These are phyloP conservation scores for Mallotus repandus DNA, from an alignment of 441 rosid genomes.

Conservation along the genomic window DNA sequence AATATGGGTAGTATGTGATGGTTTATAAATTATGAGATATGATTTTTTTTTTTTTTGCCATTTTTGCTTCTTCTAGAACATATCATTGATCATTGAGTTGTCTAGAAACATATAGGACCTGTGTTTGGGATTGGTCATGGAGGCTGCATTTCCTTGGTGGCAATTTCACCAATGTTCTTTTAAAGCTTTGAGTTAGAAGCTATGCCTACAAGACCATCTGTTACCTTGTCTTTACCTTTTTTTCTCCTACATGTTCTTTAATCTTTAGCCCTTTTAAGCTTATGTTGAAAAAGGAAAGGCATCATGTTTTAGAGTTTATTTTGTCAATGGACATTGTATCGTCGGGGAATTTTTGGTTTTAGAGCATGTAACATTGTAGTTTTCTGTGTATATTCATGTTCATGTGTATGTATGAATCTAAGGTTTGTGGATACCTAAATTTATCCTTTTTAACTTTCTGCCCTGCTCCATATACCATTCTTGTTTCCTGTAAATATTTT, in stretches of 20 bases:
- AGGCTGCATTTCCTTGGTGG: neutral
- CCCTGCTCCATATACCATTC: neutral
- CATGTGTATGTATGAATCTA: neutral
- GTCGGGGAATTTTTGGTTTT: neutral
- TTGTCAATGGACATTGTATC: neutral
- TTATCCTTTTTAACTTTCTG: neutral
- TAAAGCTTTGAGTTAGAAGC: neutral
- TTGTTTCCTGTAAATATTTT: neutral
- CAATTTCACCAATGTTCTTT: neutral
- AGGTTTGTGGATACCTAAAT: neutral
- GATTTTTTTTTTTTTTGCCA: neutral
- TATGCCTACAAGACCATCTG: neutral
- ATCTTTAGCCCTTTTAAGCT: neutral
- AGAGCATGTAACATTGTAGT: neutral
- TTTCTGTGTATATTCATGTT: neutral
- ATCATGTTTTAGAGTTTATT: neutral
- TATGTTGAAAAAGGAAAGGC: neutral
- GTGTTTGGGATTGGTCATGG: neutral
- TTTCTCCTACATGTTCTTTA: too few relatives aligned
- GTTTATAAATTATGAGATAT: neutral
- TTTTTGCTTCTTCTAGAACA: neutral
- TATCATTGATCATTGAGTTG: neutral
- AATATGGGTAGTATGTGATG: neutral
- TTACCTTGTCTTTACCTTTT: neutral
- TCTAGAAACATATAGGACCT: neutral